These are phyloP conservation scores for Leptographium flavum DNA, from an alignment of 2,329 filamentous ascomycete genomes.

Conservation along the genomic window DNA sequence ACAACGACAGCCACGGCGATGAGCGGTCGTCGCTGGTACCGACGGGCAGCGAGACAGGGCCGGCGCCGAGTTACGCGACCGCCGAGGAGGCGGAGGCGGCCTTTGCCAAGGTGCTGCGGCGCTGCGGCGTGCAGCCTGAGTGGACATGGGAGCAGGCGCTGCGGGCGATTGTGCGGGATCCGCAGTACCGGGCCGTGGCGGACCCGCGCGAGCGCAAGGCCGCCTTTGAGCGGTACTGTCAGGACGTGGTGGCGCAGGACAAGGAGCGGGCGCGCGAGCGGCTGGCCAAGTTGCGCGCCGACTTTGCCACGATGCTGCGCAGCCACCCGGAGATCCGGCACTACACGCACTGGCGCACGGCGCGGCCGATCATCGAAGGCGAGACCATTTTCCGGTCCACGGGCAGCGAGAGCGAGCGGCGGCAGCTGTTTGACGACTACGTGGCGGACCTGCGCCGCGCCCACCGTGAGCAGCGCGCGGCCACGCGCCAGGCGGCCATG, in stretches of 20 bases:
- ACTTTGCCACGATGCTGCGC: slow-evolving; percentile 92
- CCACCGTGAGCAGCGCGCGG: slow-evolving; percentile 61
- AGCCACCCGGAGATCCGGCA: slow-evolving; percentile 95
- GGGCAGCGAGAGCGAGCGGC: slow-evolving; percentile 72
- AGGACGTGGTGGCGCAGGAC: slow-evolving; percentile 80
- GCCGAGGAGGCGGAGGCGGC: slow-evolving; percentile 84
- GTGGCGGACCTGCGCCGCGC: slow-evolving; percentile 68
- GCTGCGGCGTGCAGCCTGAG: slow-evolving; percentile 74
- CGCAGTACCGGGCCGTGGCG: slow-evolving; percentile 84
- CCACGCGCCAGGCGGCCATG: slow-evolving; percentile 64
- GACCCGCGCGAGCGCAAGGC: slow-evolving; percentile 81
- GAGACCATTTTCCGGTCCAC: slow-evolving; percentile 93
- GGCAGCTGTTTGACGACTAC: slow-evolving; percentile 89
- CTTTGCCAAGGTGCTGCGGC: slow-evolving; percentile 79
- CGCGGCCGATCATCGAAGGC: slow-evolving; percentile 81
- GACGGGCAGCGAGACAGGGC: slow-evolving; percentile 52
- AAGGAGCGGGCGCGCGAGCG: slow-evolving; percentile 91
- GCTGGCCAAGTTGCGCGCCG: slow-evolving; percentile 75
- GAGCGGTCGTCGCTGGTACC: slow-evolving; percentile 46
- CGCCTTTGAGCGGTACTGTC: slow-evolving; percentile 89
- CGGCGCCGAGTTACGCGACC: slow-evolving; percentile 56
- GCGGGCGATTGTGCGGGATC: slow-evolving; percentile 72
- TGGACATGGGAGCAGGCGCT: slow-evolving; percentile 90
- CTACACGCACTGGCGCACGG: slow-evolving; percentile 94
- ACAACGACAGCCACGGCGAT: slow-evolving; percentile 17